A percentile compares a stretch with the other conserved stretches of the same genome.
These are phyloP conservation scores for Diaporthe batatas DNA, from an alignment of 2,329 filamentous ascomycete species.

Conservation along the genomic window DNA sequence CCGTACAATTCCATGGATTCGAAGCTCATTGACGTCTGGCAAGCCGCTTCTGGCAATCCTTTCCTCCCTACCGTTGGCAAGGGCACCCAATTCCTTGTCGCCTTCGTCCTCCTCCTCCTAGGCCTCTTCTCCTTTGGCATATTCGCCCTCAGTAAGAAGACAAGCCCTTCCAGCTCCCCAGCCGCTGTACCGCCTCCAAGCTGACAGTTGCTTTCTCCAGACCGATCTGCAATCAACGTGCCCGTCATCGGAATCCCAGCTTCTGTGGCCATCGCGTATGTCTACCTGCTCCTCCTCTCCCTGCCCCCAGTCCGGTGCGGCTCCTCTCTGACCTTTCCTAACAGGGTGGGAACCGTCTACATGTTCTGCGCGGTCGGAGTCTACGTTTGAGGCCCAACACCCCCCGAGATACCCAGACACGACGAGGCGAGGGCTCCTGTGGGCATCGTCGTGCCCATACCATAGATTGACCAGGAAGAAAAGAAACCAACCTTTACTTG, in stretches of 20 bases:
- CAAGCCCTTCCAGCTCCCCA: neutral
- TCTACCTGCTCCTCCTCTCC: conserved; percentile 42
- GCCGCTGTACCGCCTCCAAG: neutral
- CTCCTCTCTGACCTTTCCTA: conserved; percentile 34
- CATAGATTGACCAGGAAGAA: conserved; percentile 53
- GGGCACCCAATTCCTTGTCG: conserved; percentile 85
- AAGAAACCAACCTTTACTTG: conserved; percentile 44
- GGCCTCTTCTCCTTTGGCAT: conserved; percentile 81
- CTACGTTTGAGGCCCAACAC: conserved; percentile 81
- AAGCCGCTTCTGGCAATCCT: conserved; percentile 88
- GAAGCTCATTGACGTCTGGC: conserved; percentile 91
- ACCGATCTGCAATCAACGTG: conserved; percentile 84
- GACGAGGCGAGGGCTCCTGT: conserved; percentile 38
- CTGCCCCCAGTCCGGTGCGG: neutral
- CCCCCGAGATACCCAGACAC: conserved; percentile 43
- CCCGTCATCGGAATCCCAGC: conserved; percentile 86
- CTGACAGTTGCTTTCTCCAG: conserved; percentile 62
- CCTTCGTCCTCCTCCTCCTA: conserved; percentile 79
- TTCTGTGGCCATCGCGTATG: conserved; percentile 90
- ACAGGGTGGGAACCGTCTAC: conserved; percentile 92
- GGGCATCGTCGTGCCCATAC: conserved; percentile 51
- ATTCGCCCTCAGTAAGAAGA: conserved; percentile 84
- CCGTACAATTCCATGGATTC: conserved; percentile 72
- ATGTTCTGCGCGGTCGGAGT: conserved; percentile 99
- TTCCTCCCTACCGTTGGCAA: conserved; percentile 87